Evolutionary conservation across 1,284 basidiomycete species (phyloP).

Genomic region (Leccinum pachyderme): DNA sequence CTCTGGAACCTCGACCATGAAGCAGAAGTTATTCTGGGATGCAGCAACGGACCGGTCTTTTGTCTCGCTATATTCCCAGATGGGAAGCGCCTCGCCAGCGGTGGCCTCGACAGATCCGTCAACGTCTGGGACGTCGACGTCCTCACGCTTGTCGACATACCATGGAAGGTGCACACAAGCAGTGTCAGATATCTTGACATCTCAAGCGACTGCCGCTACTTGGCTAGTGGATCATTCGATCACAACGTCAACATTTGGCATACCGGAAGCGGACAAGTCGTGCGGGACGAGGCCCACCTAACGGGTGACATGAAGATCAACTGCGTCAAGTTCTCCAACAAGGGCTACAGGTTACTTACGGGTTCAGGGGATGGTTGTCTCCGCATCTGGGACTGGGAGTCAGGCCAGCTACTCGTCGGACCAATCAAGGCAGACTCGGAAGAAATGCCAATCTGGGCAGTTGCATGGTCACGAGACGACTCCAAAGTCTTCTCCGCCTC

Average conservation of each 20-base stretch:
- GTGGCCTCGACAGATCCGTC: conserved; percentile 32
- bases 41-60: conserved; percentile 22
- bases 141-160: conserved; percentile 14
- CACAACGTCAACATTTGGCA: conserved; percentile 32
- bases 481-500: conserved; percentile 28
- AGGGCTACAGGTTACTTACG: conserved; percentile 25
- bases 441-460: conserved; percentile 25
- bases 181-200: conserved; percentile 32
- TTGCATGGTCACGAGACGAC: conserved; percentile 32
- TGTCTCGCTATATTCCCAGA: conserved; percentile 31
- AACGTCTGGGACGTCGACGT: conserved; percentile 30
- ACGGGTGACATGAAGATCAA: conserved; percentile 28
- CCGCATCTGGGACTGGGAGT: conserved; percentile 30
- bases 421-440: conserved; percentile 23
- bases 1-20: conserved; percentile 29
- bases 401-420: conserved; percentile 24
- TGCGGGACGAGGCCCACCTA: conserved; percentile 24
- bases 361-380: conserved; percentile 31
- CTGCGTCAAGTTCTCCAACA: conserved; percentile 31
- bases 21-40: conserved; percentile 28
- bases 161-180: conserved; percentile 25
- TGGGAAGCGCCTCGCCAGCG: conserved; percentile 28
- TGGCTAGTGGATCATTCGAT: conserved; percentile 33
- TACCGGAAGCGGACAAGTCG: conserved; percentile 26
- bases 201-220: conserved; percentile 31